These are phyloP conservation scores for Apiotrichum veenhuisii DNA, from an alignment of 1,284 basidiomycete genomes.

Conservation along the genomic window DNA sequence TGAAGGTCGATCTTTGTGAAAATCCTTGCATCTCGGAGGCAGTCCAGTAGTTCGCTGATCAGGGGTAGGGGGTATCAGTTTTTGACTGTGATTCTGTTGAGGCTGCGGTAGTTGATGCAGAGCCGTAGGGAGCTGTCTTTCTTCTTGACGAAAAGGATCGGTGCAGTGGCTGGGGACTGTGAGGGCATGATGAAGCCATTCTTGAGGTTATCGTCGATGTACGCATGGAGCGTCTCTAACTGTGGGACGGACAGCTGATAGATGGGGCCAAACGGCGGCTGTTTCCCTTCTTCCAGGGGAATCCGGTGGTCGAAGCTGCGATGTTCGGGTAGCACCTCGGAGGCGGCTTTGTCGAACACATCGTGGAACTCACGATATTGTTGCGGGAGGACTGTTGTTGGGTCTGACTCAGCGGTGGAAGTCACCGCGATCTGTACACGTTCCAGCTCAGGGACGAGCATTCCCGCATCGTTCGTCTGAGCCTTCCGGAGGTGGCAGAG, in stretches of 20 bases:
- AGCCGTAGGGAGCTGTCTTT: constrained; percentile 51
- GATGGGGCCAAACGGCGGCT: constrained; percentile 44
- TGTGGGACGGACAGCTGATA: constrained; percentile 45
- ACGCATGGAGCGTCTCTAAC: constrained; percentile 46
- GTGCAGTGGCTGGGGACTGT: constrained; percentile 38
- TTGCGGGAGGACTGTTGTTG: too few species aligned
- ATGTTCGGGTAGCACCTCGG: too few species aligned
- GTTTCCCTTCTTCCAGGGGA: constrained; percentile 25
- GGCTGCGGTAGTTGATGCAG: constrained; percentile 52
- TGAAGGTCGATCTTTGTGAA: constrained; percentile 44
- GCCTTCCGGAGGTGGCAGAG: too few species aligned
- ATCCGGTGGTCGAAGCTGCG: constrained; percentile 22
- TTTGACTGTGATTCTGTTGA: constrained; percentile 51
- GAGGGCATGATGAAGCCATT: constrained; percentile 41
- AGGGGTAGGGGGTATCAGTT: constrained; percentile 34
- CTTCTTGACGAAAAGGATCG: constrained; percentile 55
- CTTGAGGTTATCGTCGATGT: constrained; percentile 48
- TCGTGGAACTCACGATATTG: too few species aligned
- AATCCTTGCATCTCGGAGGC: constrained; percentile 29
- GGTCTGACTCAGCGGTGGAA: too few species aligned
- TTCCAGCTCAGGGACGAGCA: too few species aligned
- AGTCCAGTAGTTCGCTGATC: constrained; percentile 30
- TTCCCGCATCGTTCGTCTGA: not conserved
- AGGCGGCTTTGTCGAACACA: too few species aligned
- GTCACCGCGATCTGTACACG: too few species aligned